Conservation (phyloP, 768 basidiomycete species). For the Pulveroboletus sp. region DNA sequence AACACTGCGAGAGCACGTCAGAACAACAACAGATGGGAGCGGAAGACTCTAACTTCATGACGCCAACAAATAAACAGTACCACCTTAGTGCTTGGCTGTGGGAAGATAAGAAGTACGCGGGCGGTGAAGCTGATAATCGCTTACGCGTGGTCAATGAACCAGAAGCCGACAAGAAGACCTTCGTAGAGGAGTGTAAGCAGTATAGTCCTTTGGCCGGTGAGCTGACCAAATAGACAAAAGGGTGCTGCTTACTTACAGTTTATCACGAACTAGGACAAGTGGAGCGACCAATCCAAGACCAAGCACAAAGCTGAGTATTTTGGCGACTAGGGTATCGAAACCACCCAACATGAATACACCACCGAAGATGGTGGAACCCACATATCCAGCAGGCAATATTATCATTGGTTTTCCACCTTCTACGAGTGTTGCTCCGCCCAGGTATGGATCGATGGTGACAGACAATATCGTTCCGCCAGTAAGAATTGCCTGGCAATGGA, state of each 20-base stretch:
- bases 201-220: conserved; percentile 61
- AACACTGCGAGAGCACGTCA: conserved; percentile 40
- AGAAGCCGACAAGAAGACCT: conserved; percentile 83
- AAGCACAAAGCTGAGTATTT: conserved; percentile 87
- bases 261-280: conserved; percentile 81
- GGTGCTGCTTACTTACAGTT: conserved; percentile 55
- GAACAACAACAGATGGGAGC: conserved; percentile 8
- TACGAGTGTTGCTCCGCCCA: conserved; percentile 60
- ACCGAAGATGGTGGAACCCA: conserved; percentile 78
- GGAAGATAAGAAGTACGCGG: conserved; percentile 7
- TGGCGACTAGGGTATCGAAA: conserved; percentile 86
- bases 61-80: conserved; percentile 78
- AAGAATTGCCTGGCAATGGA: conserved; percentile 55
- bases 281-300: conserved; percentile 85
- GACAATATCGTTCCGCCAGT: conserved; percentile 75
- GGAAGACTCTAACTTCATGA: conserved; percentile 65
- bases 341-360: conserved; percentile 80
- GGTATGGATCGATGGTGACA: conserved; percentile 79
- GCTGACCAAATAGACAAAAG: neutral
- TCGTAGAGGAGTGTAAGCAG: conserved; percentile 78
- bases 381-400: conserved; percentile 74
- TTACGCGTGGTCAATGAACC: conserved; percentile 92
- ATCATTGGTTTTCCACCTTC: conserved; percentile 70
- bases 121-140: conserved; percentile 24
- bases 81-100: conserved; percentile 73